Base-by-base conservation (phyloP, 257 asterid species). In the Nyctanthes arbortristis region DNA sequence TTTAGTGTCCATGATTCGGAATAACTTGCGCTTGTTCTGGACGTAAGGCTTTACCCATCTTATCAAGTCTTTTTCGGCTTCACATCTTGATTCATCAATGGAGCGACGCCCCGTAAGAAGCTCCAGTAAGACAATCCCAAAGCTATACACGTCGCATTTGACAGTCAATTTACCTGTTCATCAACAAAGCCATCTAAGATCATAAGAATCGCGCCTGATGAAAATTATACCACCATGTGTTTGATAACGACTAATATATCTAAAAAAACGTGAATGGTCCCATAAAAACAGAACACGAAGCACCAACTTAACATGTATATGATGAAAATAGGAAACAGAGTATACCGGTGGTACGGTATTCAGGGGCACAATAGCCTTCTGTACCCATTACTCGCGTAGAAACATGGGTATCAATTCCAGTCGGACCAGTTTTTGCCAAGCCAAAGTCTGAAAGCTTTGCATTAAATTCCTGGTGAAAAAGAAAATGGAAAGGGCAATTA, bases 401-500 rank as follows among this genome's bases (percentile, higher is more conserved):
- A 12, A 81, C 84, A 73, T 84, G 86, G 62, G 84, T 78, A 16
- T 84, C 72, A 33, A 72, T 65, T 12, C 81, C 81, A 0, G 89
- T 84, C 5, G 86, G 89, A n/a, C 89, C 86, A 1, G 84, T 64
- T 75, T 81, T 84, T 14, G 86, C 86, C 61, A 84, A 49, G 12
- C 89, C 89, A 40, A 84, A 81, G 59, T 84, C 86, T 33, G 89
- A 84, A 49, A 84, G 86, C 76, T 84, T 84, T 58, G 84, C 86
- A 49, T 84, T 75, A 35, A 78, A 84, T 2, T 84, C 84, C 86
- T 84, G 4, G 34, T 12, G 5, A 30, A 7, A 10, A 11, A 55
- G 8, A 28, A 47, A 35, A 3, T 30, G 1, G 5, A 5, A 31
- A 11, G 24, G 2, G n/a, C 7, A 20, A 52, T 52, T 20, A 52